Evolutionary conservation across 768 basidiomycete genomes (phyloP), one percentile per base, ranked within the genome.

Genomic region (Auricularia cornea): DNA sequence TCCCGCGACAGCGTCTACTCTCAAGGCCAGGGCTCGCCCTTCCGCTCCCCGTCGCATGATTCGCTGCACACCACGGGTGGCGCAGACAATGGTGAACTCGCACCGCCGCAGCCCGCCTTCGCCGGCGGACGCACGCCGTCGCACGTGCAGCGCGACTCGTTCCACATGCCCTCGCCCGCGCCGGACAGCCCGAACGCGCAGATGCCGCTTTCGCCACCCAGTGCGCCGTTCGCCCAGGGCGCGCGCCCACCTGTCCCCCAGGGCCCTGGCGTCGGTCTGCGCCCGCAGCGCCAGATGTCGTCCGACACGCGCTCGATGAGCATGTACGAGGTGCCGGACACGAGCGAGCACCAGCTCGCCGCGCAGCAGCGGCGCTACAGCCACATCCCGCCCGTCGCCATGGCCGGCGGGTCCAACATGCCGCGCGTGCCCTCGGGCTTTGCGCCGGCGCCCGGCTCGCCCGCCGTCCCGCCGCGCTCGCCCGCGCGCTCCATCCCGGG

Each of bases 341-440:
- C 54, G 28, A 57, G 54, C 54, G 54, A 57, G 54, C 28, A 28
- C 54, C 54, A 57, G 54, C 54, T 57, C 28, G 54, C 54, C 1
- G 23, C 54, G 54, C 54, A 57, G 54, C 54, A 57, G 30, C 54
- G 54, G 18, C 54, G 54, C 16, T 57, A 57, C 54, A 57, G 54
- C 54, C 54, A 57, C 26, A 26, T 57, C 16, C 54, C 54, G 30
- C 54, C 54, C 26, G 51, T n/a, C 8, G 16, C 26, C 6, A 28
- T 18, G 16, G 51, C 10, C n/a, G 51, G 51, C 10, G 10, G 10
- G 51, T 23, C 51, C 10, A 6, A 8, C 51, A n/a, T n/a, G n/a
- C n/a, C n/a, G n/a, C n/a, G n/a, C n/a, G n/a, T n/a, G n/a, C n/a
- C n/a, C n/a, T n/a, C n/a, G n/a, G n/a, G n/a, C n/a, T n/a, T n/a